Evolutionary conservation across 306 rosid species (phyloP), one percentile per base, ranked within the genome.

Genomic region (Glycyrrhiza uralensis): DNA sequence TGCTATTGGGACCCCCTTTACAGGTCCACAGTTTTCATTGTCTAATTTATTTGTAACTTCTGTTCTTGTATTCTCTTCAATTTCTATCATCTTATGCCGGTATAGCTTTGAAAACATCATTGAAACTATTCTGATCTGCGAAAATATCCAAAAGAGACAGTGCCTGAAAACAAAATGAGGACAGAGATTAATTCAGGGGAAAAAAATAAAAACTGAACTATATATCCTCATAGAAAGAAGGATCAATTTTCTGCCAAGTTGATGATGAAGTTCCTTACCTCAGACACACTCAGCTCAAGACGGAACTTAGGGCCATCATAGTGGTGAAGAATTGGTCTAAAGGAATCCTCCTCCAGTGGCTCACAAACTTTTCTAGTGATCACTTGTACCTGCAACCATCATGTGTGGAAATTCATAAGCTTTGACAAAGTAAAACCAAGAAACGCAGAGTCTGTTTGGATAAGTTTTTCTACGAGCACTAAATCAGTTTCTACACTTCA

Each of bases 261-360:
- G 33, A 77, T 8, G 51, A 33, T 15, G 17, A 26, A 44, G 23
- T 22, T 81, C 26, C n/a, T n/a, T 72, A 91, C 98, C 97, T 94
- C 98, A 0, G 94, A 84, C 7, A 89, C 79, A 52, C 79, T 94
- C 12, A 94, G 79, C 50, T 89, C 96, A 39, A 94, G 98, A 13
- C 98, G 96, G 54, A 94, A 94, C 75, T 91, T 94, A 7, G 98
- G 97, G 4, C 98, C 98, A 19, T 91, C 97, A 10, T 91, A 94
- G 58, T 94, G 98, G 75, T 94, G 96, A 73, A 94, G 97, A 82
- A 91, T 89, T 78, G 97, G 95, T 85, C 98, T 86, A 85, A 94
- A 94, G 22, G 95, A 86, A 62, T 94, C 98, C 85, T 94, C 97
- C 46, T 91, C 97, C 4, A 94, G 82, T 12, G 98, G 97, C 57